These are phyloP conservation scores for Chlorokybus atmophyticus DNA, from an alignment of 139 green algal species.

Conservation along the genomic window DNA sequence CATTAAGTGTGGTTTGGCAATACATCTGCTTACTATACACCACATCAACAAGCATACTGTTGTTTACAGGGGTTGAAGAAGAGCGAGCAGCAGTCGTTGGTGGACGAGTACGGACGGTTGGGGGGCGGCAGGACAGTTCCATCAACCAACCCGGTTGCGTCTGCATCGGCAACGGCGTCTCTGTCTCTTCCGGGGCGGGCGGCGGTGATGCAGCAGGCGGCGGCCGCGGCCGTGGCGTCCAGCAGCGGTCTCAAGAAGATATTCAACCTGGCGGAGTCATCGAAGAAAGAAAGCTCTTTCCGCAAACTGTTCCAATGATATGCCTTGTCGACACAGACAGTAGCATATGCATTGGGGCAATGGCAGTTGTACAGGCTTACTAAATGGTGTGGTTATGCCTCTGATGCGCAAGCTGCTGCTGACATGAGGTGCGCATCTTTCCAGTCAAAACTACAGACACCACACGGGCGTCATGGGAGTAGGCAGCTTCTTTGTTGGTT, in stretches of 20 bases:
- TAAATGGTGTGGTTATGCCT: too few relatives aligned
- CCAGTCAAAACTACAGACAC: too few relatives aligned
- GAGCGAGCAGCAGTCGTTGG: slow-evolving; percentile 14
- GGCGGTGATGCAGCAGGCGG: slow-evolving; percentile 1
- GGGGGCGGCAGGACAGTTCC: not conserved
- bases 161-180: not conserved
- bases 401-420: too few relatives aligned
- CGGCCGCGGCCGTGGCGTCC: slow-evolving; percentile 14
- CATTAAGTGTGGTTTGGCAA: not conserved
- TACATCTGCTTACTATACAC: not conserved
- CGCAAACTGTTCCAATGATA: slow-evolving; percentile 24
- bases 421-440: too few relatives aligned
- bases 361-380: too few relatives aligned
- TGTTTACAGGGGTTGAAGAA: slow-evolving; percentile 20
- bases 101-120: slow-evolving; percentile 1
- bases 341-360: too few relatives aligned
- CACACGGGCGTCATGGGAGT: too few relatives aligned
- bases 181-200: not conserved
- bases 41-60: not conserved
- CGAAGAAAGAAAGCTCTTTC: slow-evolving; percentile 19
- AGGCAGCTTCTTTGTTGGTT: too few relatives aligned
- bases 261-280: slow-evolving; percentile 20
- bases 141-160: not conserved
- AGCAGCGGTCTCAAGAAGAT: slow-evolving; percentile 18
- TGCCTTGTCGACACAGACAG: too few relatives aligned